Conservation (phyloP, 164 flowering plant species). For the Cinnamomum chago region DNA sequence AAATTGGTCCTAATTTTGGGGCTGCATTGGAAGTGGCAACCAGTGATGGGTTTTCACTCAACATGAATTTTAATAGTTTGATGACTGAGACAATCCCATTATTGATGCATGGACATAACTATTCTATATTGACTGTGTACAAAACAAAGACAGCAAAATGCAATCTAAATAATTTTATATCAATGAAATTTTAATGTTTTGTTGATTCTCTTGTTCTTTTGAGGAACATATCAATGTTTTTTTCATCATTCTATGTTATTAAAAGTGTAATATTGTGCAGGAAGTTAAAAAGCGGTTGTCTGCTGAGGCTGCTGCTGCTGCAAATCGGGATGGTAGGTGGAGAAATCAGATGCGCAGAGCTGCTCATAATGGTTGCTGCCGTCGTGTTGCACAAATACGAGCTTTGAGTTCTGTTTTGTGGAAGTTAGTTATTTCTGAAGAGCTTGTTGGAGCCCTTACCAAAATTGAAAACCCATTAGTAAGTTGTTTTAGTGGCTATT, state of each 20-base stretch:
- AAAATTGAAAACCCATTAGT: conserved; percentile 79
- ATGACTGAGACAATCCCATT: neutral
- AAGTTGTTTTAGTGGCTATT: conserved; percentile 6
- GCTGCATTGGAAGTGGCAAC: neutral
- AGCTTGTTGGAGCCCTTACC: conserved; percentile 55
- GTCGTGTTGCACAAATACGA: conserved; percentile 80
- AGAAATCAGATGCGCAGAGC: conserved; percentile 91
- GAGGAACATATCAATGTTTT: neutral
- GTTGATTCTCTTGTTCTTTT: neutral
- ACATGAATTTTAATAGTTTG: neutral
- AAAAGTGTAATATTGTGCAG: conserved; percentile 27
- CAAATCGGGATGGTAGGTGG: conserved; percentile 87
- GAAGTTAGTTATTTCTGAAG: conserved; percentile 79
- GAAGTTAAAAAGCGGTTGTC: conserved; percentile 88
- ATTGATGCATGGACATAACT: neutral
- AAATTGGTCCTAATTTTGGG: neutral
- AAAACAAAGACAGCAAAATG: neutral
- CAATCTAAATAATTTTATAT: neutral
- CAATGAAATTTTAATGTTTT: neutral
- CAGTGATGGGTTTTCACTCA: neutral
- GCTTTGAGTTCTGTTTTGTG: conserved; percentile 72
- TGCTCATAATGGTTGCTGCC: conserved; percentile 99
- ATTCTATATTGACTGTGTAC: neutral
- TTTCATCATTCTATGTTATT: neutral
- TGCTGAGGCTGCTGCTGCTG: conserved; percentile 78